Base-by-base conservation (phyloP, 163 green algal species). In the Scenedesmus sp. region DNA sequence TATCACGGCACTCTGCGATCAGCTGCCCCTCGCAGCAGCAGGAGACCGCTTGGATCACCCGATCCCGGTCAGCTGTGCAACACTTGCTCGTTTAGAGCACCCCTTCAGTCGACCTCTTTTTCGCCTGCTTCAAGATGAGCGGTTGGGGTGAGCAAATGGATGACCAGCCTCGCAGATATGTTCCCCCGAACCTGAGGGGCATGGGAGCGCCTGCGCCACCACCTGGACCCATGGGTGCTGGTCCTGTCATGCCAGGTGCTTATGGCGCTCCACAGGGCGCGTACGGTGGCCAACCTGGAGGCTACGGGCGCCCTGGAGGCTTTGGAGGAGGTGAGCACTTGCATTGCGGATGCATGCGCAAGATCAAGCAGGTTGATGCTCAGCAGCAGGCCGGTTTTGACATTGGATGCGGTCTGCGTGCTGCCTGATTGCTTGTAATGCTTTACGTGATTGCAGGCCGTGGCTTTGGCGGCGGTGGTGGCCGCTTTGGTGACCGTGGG, bases 161-260 rank as follows among this genome's bases (percentile, higher is more conserved):
- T 76, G 80, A 76, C 20, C 37, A 91, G 79, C 79, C 53, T 30
- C 59, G 53, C 51, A 68, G 88, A 37, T 91, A 91, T 73, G 79
- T 88, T 26, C 88, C 88, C 26, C 88, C 88, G 12, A 43, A 88
- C 40, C 33, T 91, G 40, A 49, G 88, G 35, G 61, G 78, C 37
- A 70, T 91, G 79, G 88, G 42, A 49, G 51, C 88, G 70, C 79
- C 88, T 72, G 56, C 87, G 15, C 85, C 84, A 49, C 86, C 76
- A 16, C 46, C 33, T 78, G 81, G 65, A 73, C 30, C 24, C 43
- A 43, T 68, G 24, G 85, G 65, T 81, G 85, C 37, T 43, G 37
- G 37, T 51, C 65, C 85, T 68, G 61, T 33, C 65, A 35, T 20
- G 35, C 59, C 59, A 76, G 85, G 85, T 73, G 81, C 46, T 40